Conservation (phyloP, 1,284 basidiomycete species). For the Sanghuangporus sanghuang region DNA sequence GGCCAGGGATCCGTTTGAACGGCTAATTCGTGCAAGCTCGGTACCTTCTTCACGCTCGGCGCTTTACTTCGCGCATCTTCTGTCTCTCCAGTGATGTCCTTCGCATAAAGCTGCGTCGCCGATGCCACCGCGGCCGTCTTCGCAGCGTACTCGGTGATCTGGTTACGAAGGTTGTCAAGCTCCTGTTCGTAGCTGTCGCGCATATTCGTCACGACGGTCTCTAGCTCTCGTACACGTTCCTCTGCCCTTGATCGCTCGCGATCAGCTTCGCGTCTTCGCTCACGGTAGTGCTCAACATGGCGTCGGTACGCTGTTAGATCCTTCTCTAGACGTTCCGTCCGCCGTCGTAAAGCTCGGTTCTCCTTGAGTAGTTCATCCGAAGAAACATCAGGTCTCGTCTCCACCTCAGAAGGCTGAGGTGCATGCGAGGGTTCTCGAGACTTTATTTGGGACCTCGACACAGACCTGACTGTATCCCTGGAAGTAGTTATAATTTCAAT, state of each 20-base stretch:
- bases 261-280: conserved; percentile 14
- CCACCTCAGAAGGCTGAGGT: not conserved
- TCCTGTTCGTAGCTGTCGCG: conserved; percentile 18
- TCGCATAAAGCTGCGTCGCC: not conserved
- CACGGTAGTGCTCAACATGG: conserved; percentile 15
- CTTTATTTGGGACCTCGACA: not conserved
- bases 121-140: conserved; percentile 1
- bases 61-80: not conserved
- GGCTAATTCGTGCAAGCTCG: not conserved
- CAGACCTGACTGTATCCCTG: not conserved
- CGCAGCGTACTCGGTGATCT: conserved; percentile 6
- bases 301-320: conserved; percentile 8
- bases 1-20: conserved; percentile 8
- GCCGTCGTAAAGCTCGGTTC: conserved; percentile 7
- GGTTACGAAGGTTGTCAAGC: conserved; percentile 12
- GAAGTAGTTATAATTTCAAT: not conserved
- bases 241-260: conserved; percentile 5
- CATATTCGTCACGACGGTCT: conserved; percentile 16
- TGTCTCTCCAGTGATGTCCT: not conserved
- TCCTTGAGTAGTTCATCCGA: conserved; percentile 14
- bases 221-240: conserved; percentile 12
- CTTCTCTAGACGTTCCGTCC: conserved; percentile 14
- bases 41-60: not conserved
- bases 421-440: not conserved
- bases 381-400: not conserved